phyloP scores from a whole-genome alignment of 768 basidiomycete species.

The Amanita jacksonii region DNA sequence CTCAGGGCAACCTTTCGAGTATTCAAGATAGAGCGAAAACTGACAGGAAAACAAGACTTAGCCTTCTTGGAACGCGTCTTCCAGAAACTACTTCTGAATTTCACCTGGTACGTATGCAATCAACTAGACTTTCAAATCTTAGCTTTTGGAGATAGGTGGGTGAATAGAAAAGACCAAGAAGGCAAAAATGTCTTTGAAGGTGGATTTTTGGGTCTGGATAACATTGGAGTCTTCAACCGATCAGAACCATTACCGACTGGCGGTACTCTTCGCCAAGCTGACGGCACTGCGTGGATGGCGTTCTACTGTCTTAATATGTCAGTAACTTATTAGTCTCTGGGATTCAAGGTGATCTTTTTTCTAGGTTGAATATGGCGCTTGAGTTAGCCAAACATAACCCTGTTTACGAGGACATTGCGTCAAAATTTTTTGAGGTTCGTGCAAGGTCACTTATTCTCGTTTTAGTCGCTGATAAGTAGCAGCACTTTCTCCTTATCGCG shows the following conservation, averaged over 20 bases:
- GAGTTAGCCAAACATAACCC: constrained; percentile 97
- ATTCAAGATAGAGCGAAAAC: constrained; percentile 98
- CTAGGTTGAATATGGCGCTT: constrained; percentile 91
- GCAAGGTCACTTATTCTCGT: no score
- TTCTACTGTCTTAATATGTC: constrained; percentile 97
- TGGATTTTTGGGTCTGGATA: constrained; percentile 95
- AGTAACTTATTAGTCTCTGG: constrained; percentile 14
- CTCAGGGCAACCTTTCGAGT: constrained; percentile 91
- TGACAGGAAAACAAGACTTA: constrained; percentile 85
- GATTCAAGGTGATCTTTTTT: constrained; percentile 3
- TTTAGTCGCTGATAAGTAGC: constrained; percentile 4
- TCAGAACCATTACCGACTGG: constrained; percentile 96
- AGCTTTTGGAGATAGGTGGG: constrained; percentile 57
- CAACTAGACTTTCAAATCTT: neutral
- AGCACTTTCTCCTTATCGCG: constrained; percentile 98
- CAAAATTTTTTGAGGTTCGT: constrained; percentile 85
- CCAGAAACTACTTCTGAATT: constrained; percentile 94
- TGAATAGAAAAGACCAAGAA: constrained; percentile 92
- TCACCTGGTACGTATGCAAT: constrained; percentile 64
- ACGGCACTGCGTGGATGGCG: constrained; percentile 99
- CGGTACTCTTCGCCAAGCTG: constrained; percentile 89
- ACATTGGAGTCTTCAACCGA: constrained; percentile 96
- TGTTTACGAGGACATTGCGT: constrained; percentile 98
- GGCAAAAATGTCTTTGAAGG: constrained; percentile 98
- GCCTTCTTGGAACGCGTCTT: constrained; percentile 95